Evolutionary conservation across 2,329 filamentous ascomycete species (phyloP), one percentile per base, ranked within the genome.

Genomic region (Scopulariopsis brevicaulis): DNA sequence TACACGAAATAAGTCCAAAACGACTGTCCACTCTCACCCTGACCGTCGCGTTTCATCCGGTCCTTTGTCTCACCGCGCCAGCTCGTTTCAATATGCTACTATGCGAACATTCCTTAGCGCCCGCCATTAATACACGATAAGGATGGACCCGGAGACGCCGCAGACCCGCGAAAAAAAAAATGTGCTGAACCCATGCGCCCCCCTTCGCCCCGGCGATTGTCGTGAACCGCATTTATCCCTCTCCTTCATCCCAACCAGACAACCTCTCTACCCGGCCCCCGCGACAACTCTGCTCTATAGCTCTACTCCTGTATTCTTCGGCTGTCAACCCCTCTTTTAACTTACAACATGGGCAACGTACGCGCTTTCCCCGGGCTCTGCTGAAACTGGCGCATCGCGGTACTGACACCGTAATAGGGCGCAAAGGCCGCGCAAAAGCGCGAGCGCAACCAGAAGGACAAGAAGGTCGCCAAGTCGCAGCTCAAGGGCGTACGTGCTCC

Each of bases 401-500:
- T 15, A 53, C 46, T 58, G 20, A 58, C 56, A 18, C 6, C 18
- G 37, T 55, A n/a, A 59, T 55, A 83, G 80, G 84, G 84, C 74
- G 81, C 81, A 71, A 86, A 83, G 72, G 83, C 84, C 69, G 76
- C 79, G 69, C 82, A 85, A 73, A 88, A 88, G 82, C 85, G 86
- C 63, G 86, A 87, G 71, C 85, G 86, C 73, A 84, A 84, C 70
- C 75, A 76, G 63, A 86, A 87, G 73, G 80, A 86, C 62, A 70
- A 69, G 62, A 81, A 77, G 67, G 73, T 70, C 56, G 79, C 81
- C 62, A 86, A 84, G 74, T 88, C 85, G 62, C 85, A 89, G 73
- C 77, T 85, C 68, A 88, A 88, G 74, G 72, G 76, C 64, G 83
- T 86, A 76, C 60, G 82, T 80, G 24, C 15, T 24, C 15, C 22